Conservation (phyloP, 257 asterid species). For the Paraleonurus japonicus region DNA sequence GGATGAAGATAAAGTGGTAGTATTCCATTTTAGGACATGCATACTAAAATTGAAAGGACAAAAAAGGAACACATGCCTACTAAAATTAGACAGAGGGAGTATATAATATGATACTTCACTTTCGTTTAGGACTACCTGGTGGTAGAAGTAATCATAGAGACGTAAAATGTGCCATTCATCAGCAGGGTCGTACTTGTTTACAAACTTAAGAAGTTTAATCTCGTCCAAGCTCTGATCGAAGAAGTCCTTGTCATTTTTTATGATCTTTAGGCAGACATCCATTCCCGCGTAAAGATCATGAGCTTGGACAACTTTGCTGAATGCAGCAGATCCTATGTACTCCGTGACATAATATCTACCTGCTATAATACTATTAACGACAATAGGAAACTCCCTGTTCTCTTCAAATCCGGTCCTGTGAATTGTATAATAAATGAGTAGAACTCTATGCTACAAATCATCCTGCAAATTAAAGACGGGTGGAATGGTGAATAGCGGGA, state of each 20-base stretch:
- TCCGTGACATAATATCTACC: constrained; percentile 80
- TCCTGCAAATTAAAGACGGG: constrained; percentile 26
- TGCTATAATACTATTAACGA: constrained; percentile 69
- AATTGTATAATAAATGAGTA: constrained; percentile 54
- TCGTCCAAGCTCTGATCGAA: constrained; percentile 98
- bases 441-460: constrained; percentile 48
- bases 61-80: too few species aligned
- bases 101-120: not conserved
- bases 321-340: constrained; percentile 91
- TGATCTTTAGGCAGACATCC: constrained; percentile 94
- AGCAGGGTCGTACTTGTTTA: constrained; percentile 86
- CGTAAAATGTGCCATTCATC: constrained; percentile 82
- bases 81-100: too few species aligned
- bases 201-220: constrained; percentile 89
- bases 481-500: constrained; percentile 10
- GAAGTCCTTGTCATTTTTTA: constrained; percentile 92
- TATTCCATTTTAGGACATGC: too few species aligned
- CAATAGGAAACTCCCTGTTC: constrained; percentile 79
- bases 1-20: too few species aligned
- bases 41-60: too few species aligned
- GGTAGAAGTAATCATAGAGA: constrained; percentile 90
- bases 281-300: constrained; percentile 71
- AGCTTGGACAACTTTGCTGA: constrained; percentile 94
- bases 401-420: constrained; percentile 98
- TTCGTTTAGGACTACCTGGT: constrained; percentile 56